A percentile compares a stretch with the other conserved stretches of the same genome.
Evolutionary conservation across 1,284 basidiomycete species (phyloP).

Genomic region (Ustanciosporium gigantosporum): DNA sequence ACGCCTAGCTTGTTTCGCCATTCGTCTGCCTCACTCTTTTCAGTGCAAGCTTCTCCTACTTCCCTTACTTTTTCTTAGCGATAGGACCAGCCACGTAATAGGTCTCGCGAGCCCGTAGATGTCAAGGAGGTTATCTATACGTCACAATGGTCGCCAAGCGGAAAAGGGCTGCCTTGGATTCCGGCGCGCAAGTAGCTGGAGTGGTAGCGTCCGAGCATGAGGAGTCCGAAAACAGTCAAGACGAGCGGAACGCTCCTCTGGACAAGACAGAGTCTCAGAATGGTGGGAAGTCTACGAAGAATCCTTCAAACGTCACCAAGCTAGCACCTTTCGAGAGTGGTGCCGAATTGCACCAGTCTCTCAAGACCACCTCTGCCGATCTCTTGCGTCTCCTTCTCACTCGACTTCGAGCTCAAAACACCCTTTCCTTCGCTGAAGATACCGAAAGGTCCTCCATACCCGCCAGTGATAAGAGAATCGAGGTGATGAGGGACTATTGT

Average conservation of each 20-base stretch:
- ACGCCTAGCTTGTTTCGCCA: no score
- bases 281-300: no score
- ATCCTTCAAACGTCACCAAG: no score
- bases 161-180: constrained; percentile 23
- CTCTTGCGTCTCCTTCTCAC: constrained; percentile 22
- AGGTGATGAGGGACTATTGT: constrained; percentile 31
- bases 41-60: no score
- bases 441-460: constrained; percentile 25
- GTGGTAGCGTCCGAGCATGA: constrained; percentile 9
- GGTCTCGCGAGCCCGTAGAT: no score
- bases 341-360: constrained; percentile 18
- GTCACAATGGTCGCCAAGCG: constrained; percentile 36
- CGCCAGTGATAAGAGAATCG: constrained; percentile 26
- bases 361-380: constrained; percentile 35
- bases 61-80: no score
- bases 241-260: no score
- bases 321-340: constrained; percentile 18
- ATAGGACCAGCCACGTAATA: no score
- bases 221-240: not conserved
- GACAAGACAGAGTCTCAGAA: no score
- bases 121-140: no score
- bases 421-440: constrained; percentile 27
- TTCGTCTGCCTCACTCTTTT: no score
- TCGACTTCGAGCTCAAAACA: constrained; percentile 27
- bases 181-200: no score